Evolutionary conservation across 441 rosid genomes (phyloP).

Genomic region (Gossypium davidsonii): DNA sequence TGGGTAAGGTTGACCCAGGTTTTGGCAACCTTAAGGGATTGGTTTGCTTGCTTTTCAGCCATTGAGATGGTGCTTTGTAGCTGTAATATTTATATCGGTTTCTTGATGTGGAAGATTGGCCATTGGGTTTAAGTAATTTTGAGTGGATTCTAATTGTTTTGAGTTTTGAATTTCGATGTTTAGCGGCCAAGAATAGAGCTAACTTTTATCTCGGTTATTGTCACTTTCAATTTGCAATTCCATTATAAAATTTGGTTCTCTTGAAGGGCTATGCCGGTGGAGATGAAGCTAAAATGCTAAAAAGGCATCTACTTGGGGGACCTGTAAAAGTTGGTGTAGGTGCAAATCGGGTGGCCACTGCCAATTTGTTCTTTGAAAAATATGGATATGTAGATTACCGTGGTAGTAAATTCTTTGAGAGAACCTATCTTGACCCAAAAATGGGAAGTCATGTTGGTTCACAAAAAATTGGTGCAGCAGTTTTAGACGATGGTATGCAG

Average conservation of each 20-base stretch:
- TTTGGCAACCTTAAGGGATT: background rate
- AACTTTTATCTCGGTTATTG: background rate
- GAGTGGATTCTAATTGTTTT: background rate
- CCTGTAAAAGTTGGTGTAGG: slow-evolving; percentile 60
- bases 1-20: background rate
- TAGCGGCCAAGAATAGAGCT: background rate
- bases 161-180: background rate
- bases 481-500: slow-evolving; percentile 95
- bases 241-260: background rate
- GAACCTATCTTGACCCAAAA: slow-evolving; percentile 17
- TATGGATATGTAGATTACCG: slow-evolving; percentile 44
- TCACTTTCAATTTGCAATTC: background rate
- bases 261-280: slow-evolving; percentile 85
- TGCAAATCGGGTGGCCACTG: slow-evolving; percentile 63
- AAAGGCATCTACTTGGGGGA: slow-evolving; percentile 48
- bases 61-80: background rate
- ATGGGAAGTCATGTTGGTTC: slow-evolving; percentile 15
- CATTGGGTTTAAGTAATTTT: background rate
- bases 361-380: slow-evolving; percentile 41
- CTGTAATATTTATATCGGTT: background rate
- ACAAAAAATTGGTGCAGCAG: slow-evolving; percentile 36
- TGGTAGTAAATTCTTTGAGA: slow-evolving; percentile 7
- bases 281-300: slow-evolving; percentile 83
- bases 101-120: background rate
- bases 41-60: background rate